Percentiles rank a stretch among this genome's conserved stretches.
Evolutionary conservation across 2,329 filamentous ascomycete species (phyloP).

Genomic region (Cytospora paraplurivora): DNA sequence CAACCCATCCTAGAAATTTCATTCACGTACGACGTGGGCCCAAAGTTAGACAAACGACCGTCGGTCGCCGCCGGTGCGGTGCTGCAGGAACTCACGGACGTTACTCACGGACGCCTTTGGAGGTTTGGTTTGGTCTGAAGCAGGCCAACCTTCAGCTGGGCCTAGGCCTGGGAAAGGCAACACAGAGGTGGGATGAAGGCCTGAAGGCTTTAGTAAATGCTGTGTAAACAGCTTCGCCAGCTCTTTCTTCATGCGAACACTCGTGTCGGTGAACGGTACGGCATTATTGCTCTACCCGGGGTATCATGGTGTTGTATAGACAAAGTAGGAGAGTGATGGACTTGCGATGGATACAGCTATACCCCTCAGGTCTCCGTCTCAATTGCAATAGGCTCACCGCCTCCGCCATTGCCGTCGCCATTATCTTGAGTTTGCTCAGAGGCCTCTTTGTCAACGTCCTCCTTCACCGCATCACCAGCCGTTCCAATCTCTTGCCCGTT

Average conservation of each 20-base stretch:
- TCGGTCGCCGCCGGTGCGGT: too few relatives aligned
- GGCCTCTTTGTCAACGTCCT: constrained; percentile 1
- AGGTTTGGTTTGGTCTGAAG: too few relatives aligned
- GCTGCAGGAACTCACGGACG: too few relatives aligned
- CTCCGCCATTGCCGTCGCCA: constrained; percentile 12
- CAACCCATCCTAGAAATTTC: too few relatives aligned
- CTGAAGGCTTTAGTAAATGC: too few relatives aligned
- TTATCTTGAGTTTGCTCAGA: constrained; percentile 1
- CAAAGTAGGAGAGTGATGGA: neutral
- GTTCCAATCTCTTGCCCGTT: constrained; percentile 39
- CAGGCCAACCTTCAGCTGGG: too few relatives aligned
- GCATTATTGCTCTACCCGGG: neutral
- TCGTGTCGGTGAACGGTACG: neutral
- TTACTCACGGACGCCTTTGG: too few relatives aligned
- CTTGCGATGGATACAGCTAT: neutral
- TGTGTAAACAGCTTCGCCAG: too few relatives aligned
- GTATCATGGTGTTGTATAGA: constrained; percentile 23
- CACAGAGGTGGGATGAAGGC: too few relatives aligned
- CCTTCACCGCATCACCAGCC: neutral
- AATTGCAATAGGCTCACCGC: neutral
- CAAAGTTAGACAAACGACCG: too few relatives aligned
- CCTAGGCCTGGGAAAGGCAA: too few relatives aligned
- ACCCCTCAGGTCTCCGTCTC: constrained; percentile 12
- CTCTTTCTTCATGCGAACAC: neutral
- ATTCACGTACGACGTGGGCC: too few relatives aligned